phyloP scores from a whole-genome alignment of 768 basidiomycete genomes.

The Termitomyces sp. region DNA sequence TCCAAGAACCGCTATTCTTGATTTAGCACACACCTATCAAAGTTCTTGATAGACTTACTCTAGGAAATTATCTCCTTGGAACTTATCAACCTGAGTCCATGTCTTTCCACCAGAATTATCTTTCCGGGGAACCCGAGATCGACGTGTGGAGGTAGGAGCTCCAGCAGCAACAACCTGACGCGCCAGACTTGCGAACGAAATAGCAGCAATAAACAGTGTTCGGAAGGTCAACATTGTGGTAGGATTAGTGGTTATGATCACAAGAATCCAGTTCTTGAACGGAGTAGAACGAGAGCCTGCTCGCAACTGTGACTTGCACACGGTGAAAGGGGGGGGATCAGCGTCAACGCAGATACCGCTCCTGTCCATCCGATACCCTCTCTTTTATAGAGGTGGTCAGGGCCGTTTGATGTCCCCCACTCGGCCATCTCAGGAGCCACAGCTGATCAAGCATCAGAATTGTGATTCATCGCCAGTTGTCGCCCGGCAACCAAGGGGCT shows the following conservation, averaged over 20 bases:
- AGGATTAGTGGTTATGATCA: neutral
- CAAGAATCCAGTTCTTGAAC: conserved; percentile 14
- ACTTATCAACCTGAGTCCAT: conserved; percentile 31
- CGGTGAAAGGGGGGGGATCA: conserved; percentile 6
- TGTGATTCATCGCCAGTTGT: neutral
- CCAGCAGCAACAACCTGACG: neutral
- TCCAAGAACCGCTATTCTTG: conserved; percentile 45
- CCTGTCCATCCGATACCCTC: neutral
- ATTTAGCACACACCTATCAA: neutral
- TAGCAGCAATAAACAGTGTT: neutral
- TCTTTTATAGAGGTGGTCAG: neutral
- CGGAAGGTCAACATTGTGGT: conserved; percentile 5
- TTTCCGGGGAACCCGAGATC: conserved; percentile 5
- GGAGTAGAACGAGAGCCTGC: conserved; percentile 8
- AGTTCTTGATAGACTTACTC: conserved; percentile 34
- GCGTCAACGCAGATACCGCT: conserved; percentile 12
- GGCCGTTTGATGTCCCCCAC: too few species aligned
- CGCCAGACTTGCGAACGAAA: neutral
- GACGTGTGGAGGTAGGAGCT: neutral
- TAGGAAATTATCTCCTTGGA: conserved; percentile 52
- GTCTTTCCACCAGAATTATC: conserved; percentile 2
- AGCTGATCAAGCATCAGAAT: neutral
- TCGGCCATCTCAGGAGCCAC: too few species aligned
- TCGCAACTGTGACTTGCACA: conserved; percentile 11
- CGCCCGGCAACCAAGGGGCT: neutral